Evolutionary conservation across 371 early-diverging fungal genomes (phyloP), one percentile per base, ranked within the genome.

Genomic region (Saksenaea vasiformis): DNA sequence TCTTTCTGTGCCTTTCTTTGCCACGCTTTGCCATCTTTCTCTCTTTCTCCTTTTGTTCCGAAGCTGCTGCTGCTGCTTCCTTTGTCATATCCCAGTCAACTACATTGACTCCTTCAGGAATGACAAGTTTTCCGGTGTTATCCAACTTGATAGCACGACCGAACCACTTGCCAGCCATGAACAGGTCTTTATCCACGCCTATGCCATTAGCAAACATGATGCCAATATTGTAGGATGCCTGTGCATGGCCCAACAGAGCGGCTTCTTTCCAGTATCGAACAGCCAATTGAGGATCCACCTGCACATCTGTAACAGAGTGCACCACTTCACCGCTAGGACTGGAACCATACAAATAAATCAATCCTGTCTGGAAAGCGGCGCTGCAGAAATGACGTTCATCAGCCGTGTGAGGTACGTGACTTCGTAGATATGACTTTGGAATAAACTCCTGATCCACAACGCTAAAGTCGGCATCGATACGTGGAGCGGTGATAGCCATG

Each of bases 201-300:
- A 79, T 76, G 13, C 78, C 78, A 55, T 82, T 82, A 1, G 76
- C 76, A 57, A 69, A 76, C 58, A 79, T 65, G 39, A 82, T 79
- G 55, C 76, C 82, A 36, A 82, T 73, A 43, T 82, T 82, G 39
- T 69, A 82, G 22, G 76, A 79, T 7, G 82, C 77, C 59, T 82
- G 79, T 1, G 82, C 82, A 54, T 82, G 78, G 9, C 82, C 82
- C 34, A 82, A 61, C 44, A 79, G 41, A 11, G 76, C 76, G 17
- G 79, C 78, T 38, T 79, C 77, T 53, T 77, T 74, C 82, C 82
- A 82, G 53, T 82, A 82, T 15, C 79, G 67, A 17, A 79, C 58
- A n/a, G 79, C 82, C 38, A 79, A 61, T 9, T 65, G 57, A 31
- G 82, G 74, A 63, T 79, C 71, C 0, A 68, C 71, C 10, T 74